phyloP scores from a whole-genome alignment of 305 asterid species.

The Ajuga reptans region DNA sequence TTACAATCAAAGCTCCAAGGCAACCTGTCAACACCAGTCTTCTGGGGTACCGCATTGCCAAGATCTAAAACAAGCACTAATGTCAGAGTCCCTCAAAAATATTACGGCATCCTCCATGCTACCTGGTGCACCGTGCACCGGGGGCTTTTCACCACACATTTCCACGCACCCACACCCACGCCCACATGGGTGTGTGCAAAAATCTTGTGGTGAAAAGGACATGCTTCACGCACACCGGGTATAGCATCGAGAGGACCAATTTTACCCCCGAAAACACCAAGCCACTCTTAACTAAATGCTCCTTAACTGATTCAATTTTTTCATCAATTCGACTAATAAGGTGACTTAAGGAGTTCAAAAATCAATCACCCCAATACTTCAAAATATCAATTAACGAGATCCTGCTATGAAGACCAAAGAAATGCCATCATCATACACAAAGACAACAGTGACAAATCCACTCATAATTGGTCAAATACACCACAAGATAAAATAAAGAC shows the following conservation, averaged over 20 bases:
- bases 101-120: too few relatives aligned
- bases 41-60: conserved; percentile 96
- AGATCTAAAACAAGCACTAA: conserved; percentile 43
- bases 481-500: neutral
- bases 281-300: neutral
- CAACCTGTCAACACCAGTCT: conserved; percentile 86
- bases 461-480: neutral
- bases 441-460: neutral
- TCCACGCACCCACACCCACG: too few relatives aligned
- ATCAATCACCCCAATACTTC: neutral
- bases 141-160: too few relatives aligned
- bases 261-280: neutral
- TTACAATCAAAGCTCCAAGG: conserved; percentile 82
- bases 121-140: too few relatives aligned
- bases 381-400: neutral
- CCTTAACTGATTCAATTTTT: neutral
- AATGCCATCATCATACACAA: neutral
- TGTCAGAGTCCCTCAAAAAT: neutral
- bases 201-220: too few relatives aligned
- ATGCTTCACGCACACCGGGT: too few relatives aligned
- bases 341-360: neutral
- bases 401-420: neutral
- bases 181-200: too few relatives aligned
- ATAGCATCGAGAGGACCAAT: neutral
- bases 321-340: neutral